phyloP scores from a whole-genome alignment of 139 green algal species.

The Tetradesmus lagerheimii region DNA sequence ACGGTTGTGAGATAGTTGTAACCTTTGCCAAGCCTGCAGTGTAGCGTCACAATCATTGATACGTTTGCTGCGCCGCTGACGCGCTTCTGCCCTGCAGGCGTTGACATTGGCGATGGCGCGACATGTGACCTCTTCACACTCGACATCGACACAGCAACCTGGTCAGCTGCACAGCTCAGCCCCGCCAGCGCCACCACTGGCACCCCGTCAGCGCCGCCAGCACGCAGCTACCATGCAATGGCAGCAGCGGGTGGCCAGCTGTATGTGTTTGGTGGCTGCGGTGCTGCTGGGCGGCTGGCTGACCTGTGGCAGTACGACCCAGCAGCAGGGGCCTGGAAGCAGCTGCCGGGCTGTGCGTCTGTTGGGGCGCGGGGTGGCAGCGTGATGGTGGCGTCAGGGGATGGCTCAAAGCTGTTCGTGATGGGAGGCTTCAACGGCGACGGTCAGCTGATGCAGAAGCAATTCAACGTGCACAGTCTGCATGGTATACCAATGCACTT shows the following conservation, averaged over 20 bases:
- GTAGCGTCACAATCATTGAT: too few species aligned
- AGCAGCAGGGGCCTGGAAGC: conserved; percentile 48
- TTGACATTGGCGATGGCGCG: conserved; percentile 58
- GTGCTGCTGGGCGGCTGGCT: conserved; percentile 55
- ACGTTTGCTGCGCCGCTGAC: neutral
- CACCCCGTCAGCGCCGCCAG: neutral
- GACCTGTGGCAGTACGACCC: conserved; percentile 66
- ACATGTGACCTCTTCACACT: conserved; percentile 56
- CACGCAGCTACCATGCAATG: conserved; percentile 63
- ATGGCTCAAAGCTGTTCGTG: conserved; percentile 49
- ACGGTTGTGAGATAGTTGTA: too few species aligned
- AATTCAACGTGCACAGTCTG: too few species aligned
- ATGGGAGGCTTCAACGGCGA: conserved; percentile 63
- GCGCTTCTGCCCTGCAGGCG: conserved; percentile 15
- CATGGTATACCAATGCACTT: too few species aligned
- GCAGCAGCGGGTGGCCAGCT: conserved; percentile 39
- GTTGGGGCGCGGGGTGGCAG: conserved; percentile 50
- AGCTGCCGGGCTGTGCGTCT: conserved; percentile 52
- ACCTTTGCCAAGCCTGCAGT: too few species aligned
- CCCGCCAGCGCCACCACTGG: neutral
- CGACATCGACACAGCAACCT: conserved; percentile 40
- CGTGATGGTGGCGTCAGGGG: neutral
- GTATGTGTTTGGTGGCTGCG: conserved; percentile 75
- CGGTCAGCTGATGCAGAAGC: neutral
- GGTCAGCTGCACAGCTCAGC: neutral